Percentiles rank a stretch among this genome's conserved stretches.
These are phyloP conservation scores for Syzygium jambos DNA, from an alignment of 345 rosid genomes.

Conservation along the genomic window DNA sequence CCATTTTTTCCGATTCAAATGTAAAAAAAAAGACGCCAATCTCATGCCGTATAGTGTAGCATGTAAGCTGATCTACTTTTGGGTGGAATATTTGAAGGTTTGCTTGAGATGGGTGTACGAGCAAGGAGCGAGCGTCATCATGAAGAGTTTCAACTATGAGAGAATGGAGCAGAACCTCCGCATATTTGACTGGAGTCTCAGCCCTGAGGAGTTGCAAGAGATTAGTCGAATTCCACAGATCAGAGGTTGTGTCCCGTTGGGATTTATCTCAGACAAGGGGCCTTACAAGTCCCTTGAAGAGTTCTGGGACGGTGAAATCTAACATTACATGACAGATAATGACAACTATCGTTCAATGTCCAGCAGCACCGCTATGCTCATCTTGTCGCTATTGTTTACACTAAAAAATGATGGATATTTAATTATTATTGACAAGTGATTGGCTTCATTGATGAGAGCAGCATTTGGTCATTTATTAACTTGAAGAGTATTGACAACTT, in stretches of 20 bases:
- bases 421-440: too few species aligned
- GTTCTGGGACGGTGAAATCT: conserved; percentile 8
- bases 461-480: too few species aligned
- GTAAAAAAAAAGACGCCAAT: background rate
- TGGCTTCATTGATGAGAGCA: too few species aligned
- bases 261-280: background rate
- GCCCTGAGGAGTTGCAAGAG: background rate
- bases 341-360: background rate
- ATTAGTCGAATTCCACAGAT: conserved; percentile 5
- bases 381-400: background rate
- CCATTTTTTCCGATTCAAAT: background rate
- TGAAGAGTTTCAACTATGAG: conserved; percentile 12
- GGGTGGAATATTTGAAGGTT: background rate
- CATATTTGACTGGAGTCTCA: conserved; percentile 12
- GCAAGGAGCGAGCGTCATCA: conserved; percentile 6
- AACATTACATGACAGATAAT: background rate
- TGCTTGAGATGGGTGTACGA: conserved; percentile 11
- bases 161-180: conserved; percentile 12
- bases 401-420: too few species aligned
- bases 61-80: background rate
- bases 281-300: conserved; percentile 2
- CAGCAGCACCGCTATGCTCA: background rate
- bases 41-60: background rate
- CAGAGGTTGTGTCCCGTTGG: background rate
- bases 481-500: too few species aligned